These are phyloP conservation scores for Gardenia jasminoides DNA, from an alignment of 257 asterid species.

Conservation along the genomic window DNA sequence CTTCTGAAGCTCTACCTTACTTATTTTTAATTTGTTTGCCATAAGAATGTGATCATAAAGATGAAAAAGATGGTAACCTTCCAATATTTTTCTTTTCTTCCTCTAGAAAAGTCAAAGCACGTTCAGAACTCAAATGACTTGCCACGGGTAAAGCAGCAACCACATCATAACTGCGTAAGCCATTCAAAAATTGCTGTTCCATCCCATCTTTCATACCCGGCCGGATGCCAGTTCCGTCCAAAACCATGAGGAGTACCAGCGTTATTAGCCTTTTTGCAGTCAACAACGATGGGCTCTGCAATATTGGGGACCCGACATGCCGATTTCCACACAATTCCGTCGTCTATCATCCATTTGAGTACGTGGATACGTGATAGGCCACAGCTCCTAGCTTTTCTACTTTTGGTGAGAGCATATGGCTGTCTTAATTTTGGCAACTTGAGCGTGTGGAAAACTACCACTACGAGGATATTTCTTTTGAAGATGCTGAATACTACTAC, in stretches of 20 bases:
- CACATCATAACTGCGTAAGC: too few species aligned
- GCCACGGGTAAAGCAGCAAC: too few species aligned
- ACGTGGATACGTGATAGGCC: neutral
- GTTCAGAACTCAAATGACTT: neutral
- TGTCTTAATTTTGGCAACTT: too few species aligned
- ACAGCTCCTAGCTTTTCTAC: neutral
- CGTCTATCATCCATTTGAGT: neutral
- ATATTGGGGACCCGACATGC: neutral
- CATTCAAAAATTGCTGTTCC: neutral
- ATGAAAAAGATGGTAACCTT: neutral
- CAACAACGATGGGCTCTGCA: slow-evolving; percentile 10
- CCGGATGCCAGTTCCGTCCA: neutral
- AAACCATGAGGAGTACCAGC: neutral
- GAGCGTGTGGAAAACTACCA: too few species aligned
- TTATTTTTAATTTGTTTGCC: neutral
- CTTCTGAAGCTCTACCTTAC: neutral
- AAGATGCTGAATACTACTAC: too few species aligned
- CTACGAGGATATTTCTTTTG: too few species aligned
- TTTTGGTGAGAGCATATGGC: too few species aligned
- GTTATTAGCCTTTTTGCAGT: neutral
- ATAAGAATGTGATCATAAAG: neutral
- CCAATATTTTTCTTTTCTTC: neutral
- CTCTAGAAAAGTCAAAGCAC: neutral
- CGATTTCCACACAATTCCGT: neutral
- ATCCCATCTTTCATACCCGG: neutral